These are phyloP conservation scores for Aspergillus brasiliensis DNA, from an alignment of 2,329 filamentous ascomycete species.

Conservation along the genomic window DNA sequence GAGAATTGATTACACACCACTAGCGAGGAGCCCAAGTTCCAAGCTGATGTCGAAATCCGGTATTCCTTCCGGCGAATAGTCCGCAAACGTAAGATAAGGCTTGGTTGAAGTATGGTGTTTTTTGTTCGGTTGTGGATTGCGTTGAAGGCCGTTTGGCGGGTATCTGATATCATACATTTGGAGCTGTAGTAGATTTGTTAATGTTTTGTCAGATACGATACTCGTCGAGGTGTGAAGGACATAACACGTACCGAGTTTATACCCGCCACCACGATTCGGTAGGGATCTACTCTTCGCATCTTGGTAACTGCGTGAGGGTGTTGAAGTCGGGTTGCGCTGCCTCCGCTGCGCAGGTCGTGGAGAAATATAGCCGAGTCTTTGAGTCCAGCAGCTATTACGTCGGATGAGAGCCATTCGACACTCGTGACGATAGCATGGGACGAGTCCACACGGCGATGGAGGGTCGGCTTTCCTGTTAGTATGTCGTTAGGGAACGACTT, in stretches of 20 bases:
- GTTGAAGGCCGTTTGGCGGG: constrained; percentile 29
- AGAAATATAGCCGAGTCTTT: constrained; percentile 38
- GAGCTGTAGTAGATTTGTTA: constrained; percentile 29
- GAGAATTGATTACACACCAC: constrained; percentile 28
- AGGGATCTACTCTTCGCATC: constrained; percentile 39
- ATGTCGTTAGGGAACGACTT: constrained; percentile 27
- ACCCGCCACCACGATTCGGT: constrained; percentile 39
- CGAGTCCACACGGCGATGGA: constrained; percentile 23
- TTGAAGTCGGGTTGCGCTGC: constrained; percentile 34
- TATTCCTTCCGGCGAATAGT: constrained; percentile 30
- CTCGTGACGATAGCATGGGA: constrained; percentile 34
- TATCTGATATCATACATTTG: constrained; percentile 47
- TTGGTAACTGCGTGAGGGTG: constrained; percentile 38
- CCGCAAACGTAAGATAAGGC: constrained; percentile 41
- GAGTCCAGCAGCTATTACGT: constrained; percentile 40
- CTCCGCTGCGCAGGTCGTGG: constrained; percentile 38
- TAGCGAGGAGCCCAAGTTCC: constrained; percentile 42
- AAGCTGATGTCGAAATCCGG: constrained; percentile 41
- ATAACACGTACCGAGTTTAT: constrained; percentile 31
- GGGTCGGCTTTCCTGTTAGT: constrained; percentile 15
- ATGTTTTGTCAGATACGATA: background rate
- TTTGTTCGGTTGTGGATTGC: constrained; percentile 31
- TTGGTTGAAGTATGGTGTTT: constrained; percentile 31
- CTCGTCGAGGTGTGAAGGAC: background rate
- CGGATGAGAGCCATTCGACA: constrained; percentile 42